Base-by-base conservation (phyloP, 352 stramenopile species). In the Phytophthora citrophthora region DNA sequence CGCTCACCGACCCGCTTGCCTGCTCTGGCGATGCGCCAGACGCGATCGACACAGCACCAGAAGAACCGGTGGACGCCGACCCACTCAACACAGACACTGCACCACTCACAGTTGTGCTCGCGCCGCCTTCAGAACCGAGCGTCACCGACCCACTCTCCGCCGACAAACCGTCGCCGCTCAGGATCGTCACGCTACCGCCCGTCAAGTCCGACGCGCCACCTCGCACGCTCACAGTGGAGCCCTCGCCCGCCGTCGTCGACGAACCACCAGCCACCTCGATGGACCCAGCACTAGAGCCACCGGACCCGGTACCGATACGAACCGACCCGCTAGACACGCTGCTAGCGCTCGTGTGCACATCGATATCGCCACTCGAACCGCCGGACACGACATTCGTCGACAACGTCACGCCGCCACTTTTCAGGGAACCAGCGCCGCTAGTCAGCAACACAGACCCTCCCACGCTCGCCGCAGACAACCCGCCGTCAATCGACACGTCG, bases 191-290 rank as follows among this genome's bases (percentile, higher is more conserved):
- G 24, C 49, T 68, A 24, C 60, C 61, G 18, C 65, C 65, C 4
- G 59, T 66, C 45, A 66, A 57, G 8, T 47, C 49, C 38, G 65
- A 74, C 24, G 38, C 32, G 27, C 66, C 66, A 29, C 66, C 61
- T 41, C 60, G 1, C 41, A 74, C 16, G 24, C 54, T 68, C 24
- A 74, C 56, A 13, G n/a, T 40, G 15, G 61, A 59, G 26, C 72
- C 72, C 46, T 60, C 59, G 46, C 60, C 60, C 23, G 16, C 60
- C 16, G 16, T 60, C 27, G 45, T 40, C 48, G 71, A 79, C 27
- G 71, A 62, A 10, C 61, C 72, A 45, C 67, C 64, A 34, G 57
- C 50, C 43, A 75, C 50, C 24, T 64, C 55, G 45, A 75, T 64
- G 15, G 54, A 57, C 24, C 61, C 64, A 52, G 64, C 46, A 32